These are phyloP conservation scores for Yarrowia deformans DNA, from an alignment of 805 yeast genomes.

Conservation along the genomic window DNA sequence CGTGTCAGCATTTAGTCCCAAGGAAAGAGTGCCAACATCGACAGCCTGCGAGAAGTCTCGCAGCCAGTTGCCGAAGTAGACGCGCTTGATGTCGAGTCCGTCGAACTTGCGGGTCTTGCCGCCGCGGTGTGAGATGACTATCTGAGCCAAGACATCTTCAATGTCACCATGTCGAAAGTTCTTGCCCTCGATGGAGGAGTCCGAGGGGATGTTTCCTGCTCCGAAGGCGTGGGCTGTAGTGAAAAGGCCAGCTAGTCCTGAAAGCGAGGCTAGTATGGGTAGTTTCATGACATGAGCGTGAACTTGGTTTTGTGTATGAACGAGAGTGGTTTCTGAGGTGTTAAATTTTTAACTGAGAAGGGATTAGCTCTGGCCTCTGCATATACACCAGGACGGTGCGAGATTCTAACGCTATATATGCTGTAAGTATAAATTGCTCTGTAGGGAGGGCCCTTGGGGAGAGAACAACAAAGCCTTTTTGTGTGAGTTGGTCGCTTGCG, in stretches of 20 bases:
- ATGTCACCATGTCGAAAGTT: slow-evolving; percentile 47
- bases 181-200: slow-evolving; percentile 44
- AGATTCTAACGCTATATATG: slow-evolving; percentile 25
- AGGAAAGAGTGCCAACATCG: slow-evolving; percentile 45
- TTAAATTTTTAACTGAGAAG: slow-evolving; percentile 24
- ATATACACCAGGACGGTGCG: slow-evolving; percentile 18
- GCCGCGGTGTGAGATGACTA: slow-evolving; percentile 42
- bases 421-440: slow-evolving; percentile 13
- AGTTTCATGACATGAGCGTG: slow-evolving; percentile 38
- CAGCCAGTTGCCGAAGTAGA: slow-evolving; percentile 46
- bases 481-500: background rate
- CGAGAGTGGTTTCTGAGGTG: slow-evolving; percentile 32
- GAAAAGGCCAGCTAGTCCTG: slow-evolving; percentile 31
- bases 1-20: slow-evolving; percentile 42
- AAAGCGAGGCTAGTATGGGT: slow-evolving; percentile 35
- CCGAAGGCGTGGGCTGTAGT: slow-evolving; percentile 44
- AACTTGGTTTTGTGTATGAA: slow-evolving; percentile 24
- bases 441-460: background rate
- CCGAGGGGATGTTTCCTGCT: slow-evolving; percentile 46
- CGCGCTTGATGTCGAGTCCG: slow-evolving; percentile 43
- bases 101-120: slow-evolving; percentile 44
- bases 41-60: slow-evolving; percentile 46
- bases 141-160: slow-evolving; percentile 43
- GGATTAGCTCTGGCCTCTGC: slow-evolving; percentile 29
- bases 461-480: background rate